A percentile compares a stretch with the other conserved stretches of the same genome.
Evolutionary conservation across 345 rosid species (phyloP).

Genomic region (Chamaenerion angustifolium): DNA sequence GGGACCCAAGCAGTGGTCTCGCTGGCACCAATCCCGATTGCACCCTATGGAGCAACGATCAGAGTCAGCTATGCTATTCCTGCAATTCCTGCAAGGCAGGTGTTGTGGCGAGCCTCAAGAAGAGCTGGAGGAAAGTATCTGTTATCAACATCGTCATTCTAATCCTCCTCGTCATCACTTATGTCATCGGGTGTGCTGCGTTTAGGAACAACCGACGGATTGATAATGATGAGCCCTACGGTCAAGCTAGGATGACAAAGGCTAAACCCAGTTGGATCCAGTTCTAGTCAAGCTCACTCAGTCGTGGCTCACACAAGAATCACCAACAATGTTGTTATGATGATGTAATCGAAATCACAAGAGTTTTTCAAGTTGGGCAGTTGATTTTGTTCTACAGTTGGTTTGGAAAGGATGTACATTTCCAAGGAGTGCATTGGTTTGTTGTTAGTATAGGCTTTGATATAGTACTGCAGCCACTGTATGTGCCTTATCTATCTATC

Average conservation of each 20-base stretch:
- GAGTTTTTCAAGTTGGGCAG: too few relatives aligned
- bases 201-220: conserved; percentile 66
- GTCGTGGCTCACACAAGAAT: too few relatives aligned
- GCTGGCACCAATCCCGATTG: conserved; percentile 37
- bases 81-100: conserved; percentile 92
- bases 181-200: conserved; percentile 65
- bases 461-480: too few relatives aligned
- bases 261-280: conserved; percentile 56
- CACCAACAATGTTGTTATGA: too few relatives aligned
- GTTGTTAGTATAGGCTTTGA: too few relatives aligned
- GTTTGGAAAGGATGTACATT: too few relatives aligned
- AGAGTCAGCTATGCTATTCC: conserved; percentile 46
- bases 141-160: conserved; percentile 66
- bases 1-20: conserved; percentile 32
- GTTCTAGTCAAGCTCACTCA: conserved; percentile 17
- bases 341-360: too few relatives aligned
- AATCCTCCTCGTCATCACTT: conserved; percentile 60
- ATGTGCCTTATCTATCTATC: too few relatives aligned
- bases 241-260: conserved; percentile 71
- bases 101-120: conserved; percentile 67
- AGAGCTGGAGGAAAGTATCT: conserved; percentile 93
- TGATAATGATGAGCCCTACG: conserved; percentile 68
- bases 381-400: too few relatives aligned
- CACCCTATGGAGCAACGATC: conserved; percentile 62
- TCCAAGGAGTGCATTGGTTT: too few relatives aligned